phyloP scores from a whole-genome alignment of 768 basidiomycete species.

The Termitomyces sp. region DNA sequence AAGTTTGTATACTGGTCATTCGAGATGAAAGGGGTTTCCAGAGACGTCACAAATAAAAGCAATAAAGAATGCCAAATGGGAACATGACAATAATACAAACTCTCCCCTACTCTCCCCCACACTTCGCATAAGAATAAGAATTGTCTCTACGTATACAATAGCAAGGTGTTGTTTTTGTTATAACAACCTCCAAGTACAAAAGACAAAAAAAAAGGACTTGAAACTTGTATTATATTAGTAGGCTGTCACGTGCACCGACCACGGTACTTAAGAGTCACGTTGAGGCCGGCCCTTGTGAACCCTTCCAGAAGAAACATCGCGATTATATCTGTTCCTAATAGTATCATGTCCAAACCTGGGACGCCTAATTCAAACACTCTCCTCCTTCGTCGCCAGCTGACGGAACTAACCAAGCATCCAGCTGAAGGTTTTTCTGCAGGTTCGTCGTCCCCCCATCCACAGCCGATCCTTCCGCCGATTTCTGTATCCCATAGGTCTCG shows the following conservation, averaged over 20 bases:
- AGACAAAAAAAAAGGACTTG: too few relatives aligned
- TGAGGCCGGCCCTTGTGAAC: slow-evolving; percentile 1
- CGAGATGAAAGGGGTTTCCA: background rate
- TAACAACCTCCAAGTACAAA: background rate
- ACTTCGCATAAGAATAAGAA: too few relatives aligned
- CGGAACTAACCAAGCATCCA: slow-evolving; percentile 87
- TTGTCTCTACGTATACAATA: too few relatives aligned
- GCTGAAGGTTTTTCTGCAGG: slow-evolving; percentile 97
- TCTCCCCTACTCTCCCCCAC: too few relatives aligned
- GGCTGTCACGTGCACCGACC: slow-evolving; percentile 13
- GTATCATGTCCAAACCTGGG: slow-evolving; percentile 40
- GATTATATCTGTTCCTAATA: slow-evolving; percentile 9
- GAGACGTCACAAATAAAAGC: background rate
- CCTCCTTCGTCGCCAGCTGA: slow-evolving; percentile 73
- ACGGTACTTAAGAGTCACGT: slow-evolving; percentile 10
- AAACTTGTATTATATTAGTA: too few relatives aligned
- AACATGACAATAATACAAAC: background rate
- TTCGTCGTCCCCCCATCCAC: slow-evolving; percentile 27
- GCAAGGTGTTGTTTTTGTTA: background rate
- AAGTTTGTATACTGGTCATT: too few relatives aligned
- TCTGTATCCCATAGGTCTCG: slow-evolving; percentile 60
- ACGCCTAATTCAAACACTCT: slow-evolving; percentile 44
- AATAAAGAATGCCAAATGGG: background rate
- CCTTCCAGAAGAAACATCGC: slow-evolving; percentile 10
- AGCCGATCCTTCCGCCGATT: slow-evolving; percentile 24